These are phyloP conservation scores for Chlamydomonas asymmetrica DNA, from an alignment of 139 green algal genomes.

Conservation along the genomic window DNA sequence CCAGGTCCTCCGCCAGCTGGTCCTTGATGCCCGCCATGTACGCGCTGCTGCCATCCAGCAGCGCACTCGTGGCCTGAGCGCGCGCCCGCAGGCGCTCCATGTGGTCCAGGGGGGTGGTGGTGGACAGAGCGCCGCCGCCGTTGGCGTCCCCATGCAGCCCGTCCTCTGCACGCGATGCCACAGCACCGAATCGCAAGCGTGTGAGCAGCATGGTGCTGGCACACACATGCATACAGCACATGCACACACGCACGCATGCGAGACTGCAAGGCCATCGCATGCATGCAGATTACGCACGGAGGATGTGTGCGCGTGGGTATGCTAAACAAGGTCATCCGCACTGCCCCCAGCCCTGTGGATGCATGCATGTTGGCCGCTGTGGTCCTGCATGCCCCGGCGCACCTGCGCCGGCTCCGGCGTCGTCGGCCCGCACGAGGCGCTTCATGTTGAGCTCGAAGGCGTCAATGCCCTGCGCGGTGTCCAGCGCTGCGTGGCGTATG, in stretches of 20 bases:
- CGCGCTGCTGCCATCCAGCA: slow-evolving; percentile 43
- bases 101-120: slow-evolving; percentile 46
- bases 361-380: no score
- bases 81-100: slow-evolving; percentile 48
- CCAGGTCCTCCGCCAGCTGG: slow-evolving; percentile 52
- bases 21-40: slow-evolving; percentile 61
- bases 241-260: no score
- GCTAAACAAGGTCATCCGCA: no score
- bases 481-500: slow-evolving; percentile 39
- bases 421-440: slow-evolving; percentile 45
- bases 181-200: no score
- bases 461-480: slow-evolving; percentile 65
- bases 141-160: slow-evolving; percentile 16
- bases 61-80: slow-evolving; percentile 36
- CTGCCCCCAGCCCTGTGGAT: no score
- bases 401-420: slow-evolving; percentile 7
- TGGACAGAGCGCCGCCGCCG: no score
- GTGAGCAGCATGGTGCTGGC: no score
- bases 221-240: no score
- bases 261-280: no score
- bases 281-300: no score
- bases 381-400: background rate
- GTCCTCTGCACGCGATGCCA: no score
- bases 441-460: slow-evolving; percentile 78
- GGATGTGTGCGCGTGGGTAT: no score